Conservation (phyloP, 257 asterid species). For the Jacaranda copaia region DNA sequence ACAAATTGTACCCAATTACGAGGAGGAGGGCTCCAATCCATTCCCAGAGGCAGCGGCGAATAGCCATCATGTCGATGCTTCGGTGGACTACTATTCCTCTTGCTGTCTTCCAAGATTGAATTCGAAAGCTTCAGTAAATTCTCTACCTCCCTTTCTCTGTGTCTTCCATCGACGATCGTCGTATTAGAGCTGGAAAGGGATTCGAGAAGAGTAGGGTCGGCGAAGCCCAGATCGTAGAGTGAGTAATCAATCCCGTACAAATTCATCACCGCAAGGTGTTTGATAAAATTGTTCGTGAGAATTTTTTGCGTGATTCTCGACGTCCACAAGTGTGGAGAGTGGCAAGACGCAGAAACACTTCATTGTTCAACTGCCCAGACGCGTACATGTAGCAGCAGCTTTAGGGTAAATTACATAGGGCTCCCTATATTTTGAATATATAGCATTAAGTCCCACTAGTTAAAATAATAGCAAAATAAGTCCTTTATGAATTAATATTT, state of each 20-base stretch:
- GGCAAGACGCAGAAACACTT: not conserved
- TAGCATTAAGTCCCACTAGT: not conserved
- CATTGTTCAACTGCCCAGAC: not conserved
- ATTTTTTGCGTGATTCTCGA: constrained; percentile 16
- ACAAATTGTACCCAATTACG: constrained; percentile 59
- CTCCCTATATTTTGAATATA: not conserved
- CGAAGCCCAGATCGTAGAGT: constrained; percentile 55
- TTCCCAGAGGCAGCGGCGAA: constrained; percentile 86
- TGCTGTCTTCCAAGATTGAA: constrained; percentile 34
- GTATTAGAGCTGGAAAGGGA: constrained; percentile 47
- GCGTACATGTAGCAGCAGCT: not conserved
- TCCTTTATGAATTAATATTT: not conserved
- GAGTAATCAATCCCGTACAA: constrained; percentile 56
- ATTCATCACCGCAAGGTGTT: constrained; percentile 47
- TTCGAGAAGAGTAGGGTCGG: constrained; percentile 56
- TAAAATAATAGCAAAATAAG: not conserved
- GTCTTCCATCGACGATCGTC: constrained; percentile 34
- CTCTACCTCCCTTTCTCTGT: constrained; percentile 36
- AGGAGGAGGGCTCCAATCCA: constrained; percentile 91
- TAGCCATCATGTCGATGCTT: constrained; percentile 73
- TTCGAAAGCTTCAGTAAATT: constrained; percentile 41
- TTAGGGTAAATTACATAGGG: constrained; percentile 4
- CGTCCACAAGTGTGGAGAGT: not conserved
- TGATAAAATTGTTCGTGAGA: constrained; percentile 28
- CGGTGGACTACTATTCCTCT: constrained; percentile 49